phyloP scores from a whole-genome alignment of 2,329 filamentous ascomycete genomes.

The Colletotrichum sp. region DNA sequence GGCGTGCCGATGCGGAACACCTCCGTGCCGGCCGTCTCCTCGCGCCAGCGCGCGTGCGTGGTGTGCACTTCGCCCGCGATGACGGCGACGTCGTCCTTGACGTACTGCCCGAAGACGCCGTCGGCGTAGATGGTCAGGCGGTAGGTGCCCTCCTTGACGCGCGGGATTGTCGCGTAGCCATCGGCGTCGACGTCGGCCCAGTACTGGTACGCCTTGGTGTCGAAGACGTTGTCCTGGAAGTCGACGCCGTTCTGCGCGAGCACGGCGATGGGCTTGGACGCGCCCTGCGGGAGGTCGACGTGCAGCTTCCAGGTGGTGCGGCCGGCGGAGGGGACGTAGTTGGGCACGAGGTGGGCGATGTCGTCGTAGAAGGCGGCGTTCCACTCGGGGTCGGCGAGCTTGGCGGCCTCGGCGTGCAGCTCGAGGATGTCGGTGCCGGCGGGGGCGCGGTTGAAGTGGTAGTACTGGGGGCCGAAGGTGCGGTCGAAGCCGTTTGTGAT shows the following conservation, averaged over 20 bases:
- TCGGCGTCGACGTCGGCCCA: constrained; percentile 53
- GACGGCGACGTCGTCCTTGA: constrained; percentile 53
- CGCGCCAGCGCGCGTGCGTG: constrained; percentile 50
- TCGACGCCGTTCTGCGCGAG: constrained; percentile 55
- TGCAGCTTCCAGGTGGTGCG: constrained; percentile 57
- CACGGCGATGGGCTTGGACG: constrained; percentile 54
- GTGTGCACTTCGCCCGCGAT: constrained; percentile 43
- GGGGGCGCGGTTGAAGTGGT: constrained; percentile 63
- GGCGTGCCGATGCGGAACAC: constrained; percentile 68
- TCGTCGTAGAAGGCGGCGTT: constrained; percentile 67
- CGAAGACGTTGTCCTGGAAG: constrained; percentile 62
- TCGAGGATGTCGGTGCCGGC: constrained; percentile 48
- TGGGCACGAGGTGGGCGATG: constrained; percentile 63
- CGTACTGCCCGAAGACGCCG: constrained; percentile 65
- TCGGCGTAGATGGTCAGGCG: constrained; percentile 68
- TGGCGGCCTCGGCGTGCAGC: constrained; percentile 58
- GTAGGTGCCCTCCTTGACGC: constrained; percentile 62
- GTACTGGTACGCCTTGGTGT: constrained; percentile 59
- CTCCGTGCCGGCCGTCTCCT: constrained; percentile 62
- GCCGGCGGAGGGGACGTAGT: constrained; percentile 58
- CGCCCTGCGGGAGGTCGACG: constrained; percentile 56
- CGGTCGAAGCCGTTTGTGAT: constrained; percentile 67
- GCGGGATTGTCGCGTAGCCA: constrained; percentile 53
- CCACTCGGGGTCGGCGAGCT: constrained; percentile 57
- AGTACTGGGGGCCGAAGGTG: constrained; percentile 66